A percentile compares a stretch with the other conserved stretches of the same genome.
These are phyloP conservation scores for Suillus subalutaceus DNA, from an alignment of 768 basidiomycete species.

Conservation along the genomic window DNA sequence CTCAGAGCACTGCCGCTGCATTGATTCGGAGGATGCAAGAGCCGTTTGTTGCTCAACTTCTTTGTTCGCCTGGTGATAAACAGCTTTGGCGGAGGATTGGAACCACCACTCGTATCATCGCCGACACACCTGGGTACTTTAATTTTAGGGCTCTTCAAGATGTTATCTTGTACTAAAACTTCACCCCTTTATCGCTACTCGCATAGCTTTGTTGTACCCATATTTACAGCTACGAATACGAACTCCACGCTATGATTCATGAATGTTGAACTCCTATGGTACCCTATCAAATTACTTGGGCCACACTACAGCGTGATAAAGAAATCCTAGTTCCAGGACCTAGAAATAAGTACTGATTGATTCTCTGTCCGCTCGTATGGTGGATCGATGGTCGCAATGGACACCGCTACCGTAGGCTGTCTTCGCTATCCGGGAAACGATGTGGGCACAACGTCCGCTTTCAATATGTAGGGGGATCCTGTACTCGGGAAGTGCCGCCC, in stretches of 20 bases:
- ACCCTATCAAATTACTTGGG: too few species aligned
- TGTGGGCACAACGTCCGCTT: too few species aligned
- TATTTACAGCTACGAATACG: background rate
- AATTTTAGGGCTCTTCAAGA: background rate
- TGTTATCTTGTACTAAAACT: background rate
- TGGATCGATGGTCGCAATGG: too few species aligned
- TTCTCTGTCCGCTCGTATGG: too few species aligned
- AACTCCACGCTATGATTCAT: background rate
- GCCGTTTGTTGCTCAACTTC: slow-evolving; percentile 10
- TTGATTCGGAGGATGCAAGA: slow-evolving; percentile 10
- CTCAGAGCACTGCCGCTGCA: background rate
- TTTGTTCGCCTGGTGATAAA: background rate
- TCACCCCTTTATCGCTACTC: background rate
- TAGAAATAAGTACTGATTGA: too few species aligned
- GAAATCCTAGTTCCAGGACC: too few species aligned
- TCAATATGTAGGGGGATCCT: too few species aligned
- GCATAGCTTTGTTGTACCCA: background rate
- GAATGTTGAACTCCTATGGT: background rate
- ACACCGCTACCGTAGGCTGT: too few species aligned
- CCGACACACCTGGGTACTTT: background rate
- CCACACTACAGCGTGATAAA: too few species aligned
- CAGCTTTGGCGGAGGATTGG: slow-evolving; percentile 4
- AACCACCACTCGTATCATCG: slow-evolving; percentile 1
- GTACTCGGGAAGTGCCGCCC: too few species aligned
- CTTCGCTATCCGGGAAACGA: too few species aligned